Base-by-base conservation (phyloP, 2,329 filamentous ascomycete genomes). In the Chaetomiaceae sp. region DNA sequence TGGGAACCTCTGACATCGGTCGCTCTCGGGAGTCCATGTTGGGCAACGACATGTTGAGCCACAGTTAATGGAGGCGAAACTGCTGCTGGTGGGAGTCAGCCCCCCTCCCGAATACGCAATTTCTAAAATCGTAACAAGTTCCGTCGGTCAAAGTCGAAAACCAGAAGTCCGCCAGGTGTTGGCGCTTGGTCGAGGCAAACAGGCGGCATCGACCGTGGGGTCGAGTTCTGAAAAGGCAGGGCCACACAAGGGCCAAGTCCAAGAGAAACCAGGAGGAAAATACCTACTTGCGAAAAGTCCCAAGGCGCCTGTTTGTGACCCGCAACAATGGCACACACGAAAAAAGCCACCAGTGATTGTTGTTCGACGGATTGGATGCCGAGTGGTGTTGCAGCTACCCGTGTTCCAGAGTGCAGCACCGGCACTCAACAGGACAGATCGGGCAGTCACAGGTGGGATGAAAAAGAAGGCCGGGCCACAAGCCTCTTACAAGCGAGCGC, bases 21-120 rank as follows among this genome's bases (percentile, higher is more conserved):
- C 53, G 51, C 18, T 34, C 40, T 20, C 29, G 23, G 14, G 48
- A 48, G 7, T 52, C 55, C 11, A 32, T 30, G 20, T 37, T 52
- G 9, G 55, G 48, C 16, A 53, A 58, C 25, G 53, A 40, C 60
- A 62, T 58, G 32, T 46, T 43, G 42, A 13, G 29, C 21, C 21
- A 23, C n/a, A 23, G 13, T 25, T 20, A 14, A 21, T 27, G 27
- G 30, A 14, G 16, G 18, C 25, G 37, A 29, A 29, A 30, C 7
- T 13, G 5, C 13, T 30, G 23, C n/a, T 23, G n/a, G n/a, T 34
- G 23, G 25, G 6, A 25, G 32, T 40, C 34, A 44, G 32, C 10
- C 5, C 13, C 10, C 16, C 18, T 9, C 33, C 2, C 5, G 13
- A 9, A 5, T 14, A 29, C 30, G 14, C 11, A n/a, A 4, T 27